A percentile compares a stretch with the other conserved stretches of the same genome.
These are phyloP conservation scores for Cryphonectria carpinicola DNA, from an alignment of 2,329 filamentous ascomycete species.

Conservation along the genomic window DNA sequence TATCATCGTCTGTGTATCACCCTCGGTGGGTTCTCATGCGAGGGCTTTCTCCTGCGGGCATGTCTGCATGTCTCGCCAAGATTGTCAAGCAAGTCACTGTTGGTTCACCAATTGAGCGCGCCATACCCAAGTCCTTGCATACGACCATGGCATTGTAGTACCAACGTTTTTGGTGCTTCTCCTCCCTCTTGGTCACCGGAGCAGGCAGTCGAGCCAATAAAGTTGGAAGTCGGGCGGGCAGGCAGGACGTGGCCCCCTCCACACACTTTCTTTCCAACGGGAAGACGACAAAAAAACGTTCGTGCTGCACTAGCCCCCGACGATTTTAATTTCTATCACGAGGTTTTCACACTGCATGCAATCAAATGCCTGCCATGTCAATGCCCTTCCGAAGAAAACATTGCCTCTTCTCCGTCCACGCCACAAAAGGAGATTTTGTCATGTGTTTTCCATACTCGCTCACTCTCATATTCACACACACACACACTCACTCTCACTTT, in stretches of 20 bases:
- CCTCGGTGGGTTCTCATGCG: neutral
- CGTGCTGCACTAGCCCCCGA: constrained; percentile 7
- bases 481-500: too few relatives aligned
- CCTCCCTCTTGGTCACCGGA: neutral
- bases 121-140: neutral
- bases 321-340: neutral
- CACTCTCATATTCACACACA: neutral
- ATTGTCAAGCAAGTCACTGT: neutral
- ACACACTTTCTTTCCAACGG: too few relatives aligned
- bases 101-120: neutral
- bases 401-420: neutral
- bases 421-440: neutral
- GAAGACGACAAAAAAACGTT: neutral
- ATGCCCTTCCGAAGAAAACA: neutral
- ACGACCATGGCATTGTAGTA: neutral
- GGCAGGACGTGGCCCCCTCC: neutral
- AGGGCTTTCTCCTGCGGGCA: neutral
- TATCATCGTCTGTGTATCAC: neutral
- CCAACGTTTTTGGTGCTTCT: neutral
- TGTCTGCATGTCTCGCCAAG: neutral
- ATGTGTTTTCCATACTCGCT: neutral
- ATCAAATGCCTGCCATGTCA: neutral
- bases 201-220: neutral
- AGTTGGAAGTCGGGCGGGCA: neutral
- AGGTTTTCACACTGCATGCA: neutral